These are phyloP conservation scores for Rhodocollybia butyracea DNA, from an alignment of 768 basidiomycete species.

Conservation along the genomic window DNA sequence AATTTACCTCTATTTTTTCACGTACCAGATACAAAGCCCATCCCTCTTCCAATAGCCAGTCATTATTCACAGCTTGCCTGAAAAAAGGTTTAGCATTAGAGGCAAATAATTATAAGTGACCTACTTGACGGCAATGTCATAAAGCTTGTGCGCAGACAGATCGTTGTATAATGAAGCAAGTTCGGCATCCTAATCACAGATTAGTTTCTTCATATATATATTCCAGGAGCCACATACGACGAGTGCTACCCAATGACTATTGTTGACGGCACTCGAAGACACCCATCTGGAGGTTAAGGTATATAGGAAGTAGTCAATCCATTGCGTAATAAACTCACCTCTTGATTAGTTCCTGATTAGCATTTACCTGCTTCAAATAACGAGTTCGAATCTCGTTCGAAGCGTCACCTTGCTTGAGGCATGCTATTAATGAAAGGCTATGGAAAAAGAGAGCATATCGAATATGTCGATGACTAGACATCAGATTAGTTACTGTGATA, in stretches of 20 bases:
- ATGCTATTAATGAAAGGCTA: slow-evolving; percentile 61
- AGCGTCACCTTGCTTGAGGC: slow-evolving; percentile 44
- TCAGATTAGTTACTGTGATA: background rate
- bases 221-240: too few species aligned
- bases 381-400: slow-evolving; percentile 27
- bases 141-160: slow-evolving; percentile 59
- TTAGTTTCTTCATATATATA: too few species aligned
- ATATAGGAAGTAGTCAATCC: background rate
- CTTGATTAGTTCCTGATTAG: slow-evolving; percentile 60
- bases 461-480: slow-evolving; percentile 60
- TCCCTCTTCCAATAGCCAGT: slow-evolving; percentile 72
- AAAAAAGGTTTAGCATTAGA: background rate
- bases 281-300: slow-evolving; percentile 47
- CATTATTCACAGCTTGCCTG: slow-evolving; percentile 56
- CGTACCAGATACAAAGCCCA: slow-evolving; percentile 62
- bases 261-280: slow-evolving; percentile 67
- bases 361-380: slow-evolving; percentile 55
- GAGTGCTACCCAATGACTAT: slow-evolving; percentile 64
- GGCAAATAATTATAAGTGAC: slow-evolving; percentile 12
- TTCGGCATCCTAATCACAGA: slow-evolving; percentile 57
- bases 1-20: background rate
- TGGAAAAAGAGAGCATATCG: slow-evolving; percentile 72
- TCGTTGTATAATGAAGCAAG: slow-evolving; percentile 55
- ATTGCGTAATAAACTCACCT: slow-evolving; percentile 31
- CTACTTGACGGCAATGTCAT: slow-evolving; percentile 67